These are phyloP conservation scores for Hansenula lynferdii DNA, from an alignment of 1,139 yeast genomes.

Conservation along the genomic window DNA sequence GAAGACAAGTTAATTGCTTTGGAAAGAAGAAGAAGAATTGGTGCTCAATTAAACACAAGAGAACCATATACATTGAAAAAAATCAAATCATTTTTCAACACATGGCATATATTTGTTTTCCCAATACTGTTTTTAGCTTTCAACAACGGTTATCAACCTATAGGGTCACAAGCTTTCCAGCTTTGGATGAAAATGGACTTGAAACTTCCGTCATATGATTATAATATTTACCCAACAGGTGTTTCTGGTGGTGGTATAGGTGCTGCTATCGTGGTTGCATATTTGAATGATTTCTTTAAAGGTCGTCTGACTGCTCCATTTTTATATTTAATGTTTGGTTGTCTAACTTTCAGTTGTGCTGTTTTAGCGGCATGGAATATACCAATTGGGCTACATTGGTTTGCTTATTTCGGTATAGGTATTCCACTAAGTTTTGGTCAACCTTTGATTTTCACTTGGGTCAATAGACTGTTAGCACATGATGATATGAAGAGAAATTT, in stretches of 20 bases:
- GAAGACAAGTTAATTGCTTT: conserved; percentile 31
- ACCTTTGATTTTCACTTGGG: conserved; percentile 51
- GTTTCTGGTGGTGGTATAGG: conserved; percentile 42
- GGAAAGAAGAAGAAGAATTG: conserved; percentile 37
- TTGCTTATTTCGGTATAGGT: conserved; percentile 43
- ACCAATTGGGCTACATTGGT: conserved; percentile 45
- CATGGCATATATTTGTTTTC: conserved; percentile 47
- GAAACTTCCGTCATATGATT: conserved; percentile 33
- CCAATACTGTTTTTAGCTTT: conserved; percentile 46
- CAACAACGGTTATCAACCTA: conserved; percentile 39
- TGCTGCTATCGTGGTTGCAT: conserved; percentile 35
- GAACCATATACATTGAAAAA: conserved; percentile 36
- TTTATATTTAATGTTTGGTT: conserved; percentile 32
- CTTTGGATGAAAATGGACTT: conserved; percentile 47
- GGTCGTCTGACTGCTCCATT: conserved; percentile 37
- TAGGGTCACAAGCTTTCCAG: conserved; percentile 44
- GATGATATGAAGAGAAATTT: conserved; percentile 48
- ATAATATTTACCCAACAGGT: conserved; percentile 46
- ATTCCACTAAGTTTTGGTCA: conserved; percentile 42
- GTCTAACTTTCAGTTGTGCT: conserved; percentile 37
- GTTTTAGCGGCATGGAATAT: conserved; percentile 43
- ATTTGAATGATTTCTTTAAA: conserved; percentile 38
- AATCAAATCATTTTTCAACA: conserved; percentile 37
- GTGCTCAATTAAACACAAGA: conserved; percentile 42
- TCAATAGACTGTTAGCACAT: conserved; percentile 37